Conservation (phyloP, 495 filamentous ascomycete genomes). For the Hamigera avellanea region DNA sequence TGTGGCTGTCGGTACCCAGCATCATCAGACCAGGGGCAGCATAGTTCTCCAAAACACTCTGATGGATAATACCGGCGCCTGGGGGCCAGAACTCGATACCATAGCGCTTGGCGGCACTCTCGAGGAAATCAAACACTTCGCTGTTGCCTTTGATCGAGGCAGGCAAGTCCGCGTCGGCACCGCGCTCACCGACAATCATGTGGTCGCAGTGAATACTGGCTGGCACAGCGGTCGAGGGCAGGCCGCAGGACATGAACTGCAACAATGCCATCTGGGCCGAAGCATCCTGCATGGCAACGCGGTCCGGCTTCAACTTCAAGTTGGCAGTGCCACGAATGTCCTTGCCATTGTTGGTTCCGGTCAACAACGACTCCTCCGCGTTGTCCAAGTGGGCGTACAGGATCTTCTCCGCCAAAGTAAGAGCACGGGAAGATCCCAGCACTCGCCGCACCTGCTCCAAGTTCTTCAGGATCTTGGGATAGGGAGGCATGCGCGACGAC, state of each 20-base stretch:
- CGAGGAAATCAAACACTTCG: constrained; percentile 95
- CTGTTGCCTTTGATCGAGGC: constrained; percentile 83
- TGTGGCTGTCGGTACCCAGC: constrained; percentile 98
- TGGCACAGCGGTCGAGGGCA: constrained; percentile 85
- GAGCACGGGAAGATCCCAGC: constrained; percentile 48
- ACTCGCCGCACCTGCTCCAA: constrained; percentile 59
- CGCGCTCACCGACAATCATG: constrained; percentile 90
- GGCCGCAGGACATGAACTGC: constrained; percentile 95
- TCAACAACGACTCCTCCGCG: constrained; percentile 15
- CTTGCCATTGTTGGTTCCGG: constrained; percentile 47
- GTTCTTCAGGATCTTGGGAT: constrained; percentile 45
- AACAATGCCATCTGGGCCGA: constrained; percentile 96
- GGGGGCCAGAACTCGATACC: constrained; percentile 99
- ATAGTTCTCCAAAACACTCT: constrained; percentile 97
- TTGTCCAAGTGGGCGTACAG: constrained; percentile 91
- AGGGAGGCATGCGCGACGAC: constrained; percentile 48
- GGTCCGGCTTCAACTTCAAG: constrained; percentile 93
- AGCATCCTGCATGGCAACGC: constrained; percentile 98
- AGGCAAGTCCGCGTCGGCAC: constrained; percentile 79
- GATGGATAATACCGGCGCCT: constrained; percentile 97
- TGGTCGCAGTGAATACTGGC: constrained; percentile 98
- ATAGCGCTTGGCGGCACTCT: constrained; percentile 89
- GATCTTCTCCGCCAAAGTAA: constrained; percentile 95
- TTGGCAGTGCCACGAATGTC: constrained; percentile 79
- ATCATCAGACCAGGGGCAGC: constrained; percentile 97